These are phyloP conservation scores for Samsoniella hepiali DNA, from an alignment of 2,329 filamentous ascomycete genomes.

Conservation along the genomic window DNA sequence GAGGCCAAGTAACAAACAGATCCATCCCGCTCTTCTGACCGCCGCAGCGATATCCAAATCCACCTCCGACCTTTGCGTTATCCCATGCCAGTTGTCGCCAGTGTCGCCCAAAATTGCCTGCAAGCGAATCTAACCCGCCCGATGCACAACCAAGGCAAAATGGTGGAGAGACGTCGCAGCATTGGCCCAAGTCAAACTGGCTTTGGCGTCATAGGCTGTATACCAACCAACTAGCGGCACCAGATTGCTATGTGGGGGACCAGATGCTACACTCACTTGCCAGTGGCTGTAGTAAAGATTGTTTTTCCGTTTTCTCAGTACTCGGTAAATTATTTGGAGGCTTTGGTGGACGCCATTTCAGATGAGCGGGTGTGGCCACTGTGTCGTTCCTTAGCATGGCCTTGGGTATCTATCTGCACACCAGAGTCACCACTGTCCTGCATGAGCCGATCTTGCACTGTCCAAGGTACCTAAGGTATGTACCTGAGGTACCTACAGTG, in stretches of 20 bases:
- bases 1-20: not conserved
- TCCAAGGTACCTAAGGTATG: too few species aligned
- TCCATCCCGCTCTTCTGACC: not conserved
- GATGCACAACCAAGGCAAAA: conserved; percentile 1
- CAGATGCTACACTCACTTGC: not conserved
- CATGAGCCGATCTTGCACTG: too few species aligned
- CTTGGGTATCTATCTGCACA: too few species aligned
- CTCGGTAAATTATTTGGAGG: too few species aligned
- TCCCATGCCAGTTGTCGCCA: too few species aligned
- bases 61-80: not conserved
- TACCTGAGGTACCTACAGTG: too few species aligned
- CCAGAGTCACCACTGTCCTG: too few species aligned
- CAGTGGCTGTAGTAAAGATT: too few species aligned
- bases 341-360: too few species aligned
- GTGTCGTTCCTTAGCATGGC: too few species aligned
- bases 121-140: not conserved
- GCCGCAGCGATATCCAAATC: not conserved
- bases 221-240: not conserved
- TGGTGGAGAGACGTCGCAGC: conserved; percentile 4
- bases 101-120: not conserved
- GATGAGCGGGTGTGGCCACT: too few species aligned
- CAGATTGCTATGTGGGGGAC: not conserved
- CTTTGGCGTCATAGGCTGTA: not conserved
- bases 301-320: too few species aligned
- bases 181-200: not conserved